Conservation (phyloP, 768 basidiomycete species). For the Leccinellum albellum region DNA sequence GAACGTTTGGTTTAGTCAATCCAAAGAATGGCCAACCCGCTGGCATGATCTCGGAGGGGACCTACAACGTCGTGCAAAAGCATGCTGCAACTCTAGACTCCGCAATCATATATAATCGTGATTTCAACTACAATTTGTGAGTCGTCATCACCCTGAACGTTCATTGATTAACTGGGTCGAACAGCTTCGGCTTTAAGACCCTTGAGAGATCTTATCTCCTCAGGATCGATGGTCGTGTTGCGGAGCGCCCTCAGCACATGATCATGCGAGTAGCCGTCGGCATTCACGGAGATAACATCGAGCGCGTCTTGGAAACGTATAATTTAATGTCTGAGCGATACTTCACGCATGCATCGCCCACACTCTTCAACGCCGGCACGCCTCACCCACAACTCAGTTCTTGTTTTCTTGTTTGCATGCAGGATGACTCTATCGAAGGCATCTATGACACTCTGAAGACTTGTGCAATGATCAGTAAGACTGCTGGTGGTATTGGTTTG, state of each 20-base stretch:
- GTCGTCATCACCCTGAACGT: conserved; percentile 24
- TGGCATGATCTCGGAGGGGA: conserved; percentile 88
- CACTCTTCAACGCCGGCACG: conserved; percentile 96
- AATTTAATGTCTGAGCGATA: conserved; percentile 97
- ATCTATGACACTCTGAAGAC: conserved; percentile 98
- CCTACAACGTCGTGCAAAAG: conserved; percentile 74
- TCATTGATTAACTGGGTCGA: background rate
- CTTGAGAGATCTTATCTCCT: conserved; percentile 97
- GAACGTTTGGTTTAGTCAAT: conserved; percentile 58
- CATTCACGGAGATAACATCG: conserved; percentile 87
- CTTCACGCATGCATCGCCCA: conserved; percentile 98
- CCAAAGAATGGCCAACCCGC: conserved; percentile 88
- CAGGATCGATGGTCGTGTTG: conserved; percentile 89
- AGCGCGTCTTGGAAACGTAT: conserved; percentile 87
- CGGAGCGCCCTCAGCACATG: conserved; percentile 97
- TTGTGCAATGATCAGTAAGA: conserved; percentile 99
- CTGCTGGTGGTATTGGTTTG: conserved; percentile 95
- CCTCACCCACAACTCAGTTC: conserved; percentile 93
- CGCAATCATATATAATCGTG: conserved; percentile 95
- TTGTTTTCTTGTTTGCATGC: conserved; percentile 98
- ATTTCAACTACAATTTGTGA: conserved; percentile 95
- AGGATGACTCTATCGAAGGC: conserved; percentile 97
- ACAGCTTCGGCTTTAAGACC: conserved; percentile 98
- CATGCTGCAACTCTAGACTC: conserved; percentile 84
- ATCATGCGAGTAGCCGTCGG: conserved; percentile 99